Base-by-base conservation (phyloP, 805 yeast species). In the Kuraishia capsulata region DNA sequence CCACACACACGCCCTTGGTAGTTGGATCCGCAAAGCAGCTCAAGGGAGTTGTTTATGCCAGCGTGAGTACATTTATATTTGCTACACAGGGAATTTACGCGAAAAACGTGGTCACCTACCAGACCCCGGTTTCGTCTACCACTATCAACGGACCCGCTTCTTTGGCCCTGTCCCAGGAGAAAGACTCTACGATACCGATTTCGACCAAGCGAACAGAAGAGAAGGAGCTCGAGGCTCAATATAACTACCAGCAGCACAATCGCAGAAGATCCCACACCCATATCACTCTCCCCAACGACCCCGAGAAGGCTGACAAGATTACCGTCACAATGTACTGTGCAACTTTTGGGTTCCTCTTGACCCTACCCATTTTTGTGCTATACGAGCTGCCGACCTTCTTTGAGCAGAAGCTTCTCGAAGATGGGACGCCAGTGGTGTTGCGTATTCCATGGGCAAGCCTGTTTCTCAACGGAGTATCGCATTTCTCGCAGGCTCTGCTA, bases 11-110 rank as follows among this genome's bases (percentile, higher is more conserved):
- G 19, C 40, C 47, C 9, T 42, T 49, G 24, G 41, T 52, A 33
- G 29, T n/a, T 21, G 29, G 20, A n/a, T n/a, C 26, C 14, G 20
- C 32, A 8, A 11, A 9, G 6, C 59, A 57, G 37, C 49, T 47
- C 35, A 36, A 36, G 13, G 81, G 81, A 2, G 59, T 74, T 41
- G 29, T 59, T 4, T 74, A 65, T 51, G 78, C 80, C 6, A 69
- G 71, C 39, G 42, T 69, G 13, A 71, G 78, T 31, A 73, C 73
- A 78, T 44, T 73, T 23, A 81, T 83, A 23, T 83, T 83, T 57
- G 92, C 82, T 8, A 64, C 79, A 8, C 94, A 83, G 52, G 83
- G 81, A 51, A 80, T 83, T 38, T 82, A 81, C 61, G 88, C 90
- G 11, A 83, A 83, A 51, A 75, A 70, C 45, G 71, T 80, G 38